phyloP scores from a whole-genome alignment of 805 yeast species.

The Saturnispora hagleri region DNA sequence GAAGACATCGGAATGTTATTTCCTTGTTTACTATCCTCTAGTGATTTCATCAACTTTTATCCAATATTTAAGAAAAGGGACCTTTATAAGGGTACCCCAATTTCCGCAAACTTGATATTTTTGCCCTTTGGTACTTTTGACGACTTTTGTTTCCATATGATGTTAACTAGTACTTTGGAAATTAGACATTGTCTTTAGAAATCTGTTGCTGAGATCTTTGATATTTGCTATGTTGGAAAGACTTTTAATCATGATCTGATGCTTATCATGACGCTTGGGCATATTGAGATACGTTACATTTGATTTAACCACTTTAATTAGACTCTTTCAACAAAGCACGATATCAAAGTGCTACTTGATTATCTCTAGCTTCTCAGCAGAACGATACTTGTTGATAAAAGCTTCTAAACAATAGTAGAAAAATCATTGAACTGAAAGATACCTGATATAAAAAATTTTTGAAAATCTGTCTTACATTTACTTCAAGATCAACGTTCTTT shows the following conservation, averaged over 20 bases:
- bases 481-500: neutral
- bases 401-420: neutral
- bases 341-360: no score
- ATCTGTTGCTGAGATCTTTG: neutral
- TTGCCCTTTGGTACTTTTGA: neutral
- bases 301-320: no score
- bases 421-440: no score
- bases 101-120: neutral
- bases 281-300: neutral
- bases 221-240: neutral
- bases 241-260: neutral
- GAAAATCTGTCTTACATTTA: neutral
- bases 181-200: neutral
- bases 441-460: neutral
- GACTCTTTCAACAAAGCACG: neutral
- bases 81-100: neutral
- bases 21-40: neutral
- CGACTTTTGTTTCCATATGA: neutral
- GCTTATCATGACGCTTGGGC: neutral
- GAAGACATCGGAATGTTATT: neutral
- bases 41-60: neutral
- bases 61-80: neutral
- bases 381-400: neutral
- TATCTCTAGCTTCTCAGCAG: neutral
- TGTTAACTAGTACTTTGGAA: neutral